These are phyloP conservation scores for Fusarium proliferatum DNA, from an alignment of 2,329 filamentous ascomycete genomes.

Conservation along the genomic window DNA sequence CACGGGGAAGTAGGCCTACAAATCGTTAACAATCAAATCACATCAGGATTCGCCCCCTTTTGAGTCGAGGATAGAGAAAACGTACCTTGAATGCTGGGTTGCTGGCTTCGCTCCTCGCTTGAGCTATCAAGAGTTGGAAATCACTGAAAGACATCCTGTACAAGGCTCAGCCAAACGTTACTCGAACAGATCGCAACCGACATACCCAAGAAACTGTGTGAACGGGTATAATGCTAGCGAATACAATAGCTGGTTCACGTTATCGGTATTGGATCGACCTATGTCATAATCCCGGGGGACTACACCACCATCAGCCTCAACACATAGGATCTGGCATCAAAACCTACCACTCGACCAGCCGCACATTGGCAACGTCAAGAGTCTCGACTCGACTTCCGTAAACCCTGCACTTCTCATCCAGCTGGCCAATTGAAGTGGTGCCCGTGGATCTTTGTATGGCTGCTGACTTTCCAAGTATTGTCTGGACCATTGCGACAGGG, in stretches of 20 bases:
- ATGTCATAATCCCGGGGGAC: conserved; percentile 64
- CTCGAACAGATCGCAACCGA: neutral
- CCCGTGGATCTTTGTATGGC: conserved; percentile 73
- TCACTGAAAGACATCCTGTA: conserved; percentile 67
- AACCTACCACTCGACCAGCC: conserved; percentile 73
- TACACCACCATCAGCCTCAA: conserved; percentile 43
- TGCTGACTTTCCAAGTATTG: conserved; percentile 71
- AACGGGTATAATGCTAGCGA: conserved; percentile 69
- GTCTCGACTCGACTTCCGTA: conserved; percentile 71
- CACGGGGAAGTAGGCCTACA: conserved; percentile 70
- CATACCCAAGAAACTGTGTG: conserved; percentile 61
- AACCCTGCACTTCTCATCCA: conserved; percentile 73
- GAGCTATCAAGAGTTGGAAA: conserved; percentile 66
- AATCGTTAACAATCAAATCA: neutral
- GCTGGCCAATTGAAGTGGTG: conserved; percentile 68
- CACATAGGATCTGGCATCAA: neutral
- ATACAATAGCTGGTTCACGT: conserved; percentile 64
- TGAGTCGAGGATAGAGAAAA: neutral
- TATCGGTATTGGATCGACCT: conserved; percentile 64
- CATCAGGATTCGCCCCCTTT: conserved; percentile 8
- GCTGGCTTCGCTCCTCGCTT: conserved; percentile 65
- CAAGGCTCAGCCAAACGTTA: conserved; percentile 4
- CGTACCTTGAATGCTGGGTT: conserved; percentile 67
- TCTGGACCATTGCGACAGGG: conserved; percentile 74
- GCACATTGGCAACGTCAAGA: conserved; percentile 76